Conservation (phyloP, 2,329 filamentous ascomycete species). For the Davidsoniella neocaledoniae region DNA sequence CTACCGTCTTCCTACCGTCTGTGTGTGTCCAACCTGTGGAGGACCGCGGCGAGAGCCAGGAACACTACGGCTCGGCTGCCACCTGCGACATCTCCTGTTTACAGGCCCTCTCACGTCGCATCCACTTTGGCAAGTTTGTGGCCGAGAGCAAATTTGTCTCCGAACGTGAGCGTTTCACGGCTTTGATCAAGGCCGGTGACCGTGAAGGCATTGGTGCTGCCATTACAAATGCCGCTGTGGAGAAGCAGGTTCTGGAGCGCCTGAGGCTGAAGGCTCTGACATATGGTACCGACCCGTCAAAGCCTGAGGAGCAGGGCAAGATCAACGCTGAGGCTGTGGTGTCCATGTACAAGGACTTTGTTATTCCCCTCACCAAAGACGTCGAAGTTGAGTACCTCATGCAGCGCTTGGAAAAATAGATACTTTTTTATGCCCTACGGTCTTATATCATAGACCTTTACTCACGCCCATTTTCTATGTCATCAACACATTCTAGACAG, state of each 20-base stretch:
- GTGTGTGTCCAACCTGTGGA: slow-evolving; percentile 50
- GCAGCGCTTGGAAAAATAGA: slow-evolving; percentile 52
- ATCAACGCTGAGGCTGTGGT: slow-evolving; percentile 88
- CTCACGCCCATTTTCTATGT: not conserved
- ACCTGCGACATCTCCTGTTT: slow-evolving; percentile 82
- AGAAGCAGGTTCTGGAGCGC: slow-evolving; percentile 79
- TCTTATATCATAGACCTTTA: not conserved
- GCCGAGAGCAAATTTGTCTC: slow-evolving; percentile 87
- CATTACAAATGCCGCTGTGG: slow-evolving; percentile 79
- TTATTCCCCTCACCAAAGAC: slow-evolving; percentile 94
- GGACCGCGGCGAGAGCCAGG: slow-evolving; percentile 69
- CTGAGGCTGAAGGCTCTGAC: slow-evolving; percentile 78
- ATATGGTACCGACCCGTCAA: slow-evolving; percentile 78
- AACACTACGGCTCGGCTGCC: slow-evolving; percentile 89
- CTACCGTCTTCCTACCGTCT: slow-evolving; percentile 63
- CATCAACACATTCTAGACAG: not conserved
- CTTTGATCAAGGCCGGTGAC: slow-evolving; percentile 67
- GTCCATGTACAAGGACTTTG: slow-evolving; percentile 75
- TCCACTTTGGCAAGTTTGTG: slow-evolving; percentile 98
- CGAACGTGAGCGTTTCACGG: slow-evolving; percentile 64
- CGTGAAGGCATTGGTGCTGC: slow-evolving; percentile 67
- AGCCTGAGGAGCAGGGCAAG: slow-evolving; percentile 47
- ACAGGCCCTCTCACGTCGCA: slow-evolving; percentile 74
- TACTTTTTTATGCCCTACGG: no score
- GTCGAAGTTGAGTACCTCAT: slow-evolving; percentile 98